phyloP scores from a whole-genome alignment of 2,329 filamentous ascomycete genomes.

The Magnaporthiopsis incrustans region DNA sequence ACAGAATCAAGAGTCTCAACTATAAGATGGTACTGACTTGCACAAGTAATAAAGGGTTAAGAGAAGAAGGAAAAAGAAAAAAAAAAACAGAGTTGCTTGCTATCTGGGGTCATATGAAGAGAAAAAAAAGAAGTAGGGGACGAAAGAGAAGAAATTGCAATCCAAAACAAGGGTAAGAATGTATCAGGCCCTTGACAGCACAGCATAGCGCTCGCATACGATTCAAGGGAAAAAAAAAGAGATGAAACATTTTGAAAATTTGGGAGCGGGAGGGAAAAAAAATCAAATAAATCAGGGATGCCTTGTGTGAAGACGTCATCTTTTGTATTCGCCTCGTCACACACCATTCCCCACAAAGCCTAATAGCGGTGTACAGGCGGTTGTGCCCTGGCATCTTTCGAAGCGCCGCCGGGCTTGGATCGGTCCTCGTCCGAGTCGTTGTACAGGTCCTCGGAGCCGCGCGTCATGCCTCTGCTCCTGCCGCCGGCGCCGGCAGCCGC shows the following conservation, averaged over 20 bases:
- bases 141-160: neutral
- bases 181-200: neutral
- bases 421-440: constrained; percentile 3
- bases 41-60: no score
- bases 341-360: no score
- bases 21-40: no score
- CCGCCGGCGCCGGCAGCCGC: neutral
- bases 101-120: neutral
- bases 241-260: neutral
- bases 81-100: neutral
- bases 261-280: constrained; percentile 7
- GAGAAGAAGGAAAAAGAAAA: no score
- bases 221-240: neutral
- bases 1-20: no score
- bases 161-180: neutral
- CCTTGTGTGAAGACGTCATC: neutral
- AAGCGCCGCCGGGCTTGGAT: neutral
- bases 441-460: constrained; percentile 3
- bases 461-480: constrained; percentile 5
- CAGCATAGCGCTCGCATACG: neutral
- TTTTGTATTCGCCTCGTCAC: no score
- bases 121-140: neutral
- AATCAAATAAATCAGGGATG: neutral
- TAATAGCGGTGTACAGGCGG: no score
- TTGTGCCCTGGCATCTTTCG: neutral